These are phyloP conservation scores for Plantago major DNA, from an alignment of 257 asterid species.

Conservation along the genomic window DNA sequence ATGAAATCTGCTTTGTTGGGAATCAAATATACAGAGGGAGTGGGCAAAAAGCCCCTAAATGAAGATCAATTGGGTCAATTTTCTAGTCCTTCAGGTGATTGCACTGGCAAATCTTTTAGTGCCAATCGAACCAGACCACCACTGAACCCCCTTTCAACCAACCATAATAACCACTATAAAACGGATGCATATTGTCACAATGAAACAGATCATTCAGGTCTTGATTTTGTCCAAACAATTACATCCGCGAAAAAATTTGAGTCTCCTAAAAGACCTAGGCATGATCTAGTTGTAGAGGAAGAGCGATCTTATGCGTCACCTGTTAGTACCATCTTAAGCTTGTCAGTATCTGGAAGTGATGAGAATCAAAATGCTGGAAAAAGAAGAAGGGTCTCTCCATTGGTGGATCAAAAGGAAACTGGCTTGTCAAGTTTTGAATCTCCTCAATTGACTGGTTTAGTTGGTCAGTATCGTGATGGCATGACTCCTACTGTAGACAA, in stretches of 20 bases:
- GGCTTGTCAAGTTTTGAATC: slow-evolving; percentile 36
- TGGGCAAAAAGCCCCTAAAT: slow-evolving; percentile 19
- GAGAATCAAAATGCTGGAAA: slow-evolving; percentile 32
- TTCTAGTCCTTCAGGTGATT: slow-evolving; percentile 16
- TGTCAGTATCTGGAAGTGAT: slow-evolving; percentile 35
- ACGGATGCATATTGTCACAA: slow-evolving; percentile 4
- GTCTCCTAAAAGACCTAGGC: slow-evolving; percentile 45
- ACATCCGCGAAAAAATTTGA: slow-evolving; percentile 23
- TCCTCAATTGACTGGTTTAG: slow-evolving; percentile 26
- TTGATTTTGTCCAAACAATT: slow-evolving; percentile 20
- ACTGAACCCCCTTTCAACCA: slow-evolving; percentile 17
- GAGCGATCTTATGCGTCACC: slow-evolving; percentile 26
- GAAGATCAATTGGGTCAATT: slow-evolving; percentile 25
- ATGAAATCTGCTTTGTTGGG: slow-evolving; percentile 24
- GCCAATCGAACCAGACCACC: slow-evolving; percentile 17
- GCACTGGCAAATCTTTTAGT: slow-evolving; percentile 19
- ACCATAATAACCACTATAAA: slow-evolving; percentile 3
- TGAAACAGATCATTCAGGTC: slow-evolving; percentile 16
- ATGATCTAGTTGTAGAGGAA: slow-evolving; percentile 20
- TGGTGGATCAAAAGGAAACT: slow-evolving; percentile 25
- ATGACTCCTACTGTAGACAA: slow-evolving; percentile 13
- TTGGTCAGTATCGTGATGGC: slow-evolving; percentile 15
- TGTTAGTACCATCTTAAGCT: slow-evolving; percentile 43
- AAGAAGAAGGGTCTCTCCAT: slow-evolving; percentile 33
- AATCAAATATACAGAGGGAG: slow-evolving; percentile 26